Evolutionary conservation across 306 rosid species (phyloP).

Genomic region (Inga laurina): DNA sequence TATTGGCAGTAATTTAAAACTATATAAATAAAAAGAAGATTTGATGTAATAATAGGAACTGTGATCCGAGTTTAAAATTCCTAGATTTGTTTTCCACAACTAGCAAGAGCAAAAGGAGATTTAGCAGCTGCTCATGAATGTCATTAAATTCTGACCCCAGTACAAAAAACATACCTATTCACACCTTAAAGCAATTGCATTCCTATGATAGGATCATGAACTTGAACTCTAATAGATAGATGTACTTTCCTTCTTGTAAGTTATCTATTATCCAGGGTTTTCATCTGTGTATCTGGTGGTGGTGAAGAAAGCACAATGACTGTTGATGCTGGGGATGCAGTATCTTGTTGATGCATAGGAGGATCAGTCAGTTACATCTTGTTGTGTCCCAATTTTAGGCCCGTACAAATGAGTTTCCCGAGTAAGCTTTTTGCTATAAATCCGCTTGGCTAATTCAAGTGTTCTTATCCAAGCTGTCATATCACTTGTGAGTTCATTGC

Average conservation of each 20-base stretch:
- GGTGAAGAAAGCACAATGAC: constrained; percentile 27
- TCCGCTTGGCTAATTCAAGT: constrained; percentile 18
- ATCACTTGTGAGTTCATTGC: constrained; percentile 1
- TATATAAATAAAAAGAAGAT: background rate
- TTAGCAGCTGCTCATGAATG: background rate
- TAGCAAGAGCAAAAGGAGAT: background rate
- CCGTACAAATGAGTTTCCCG: background rate
- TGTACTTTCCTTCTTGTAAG: background rate
- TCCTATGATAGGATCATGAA: background rate
- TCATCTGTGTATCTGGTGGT: constrained; percentile 7
- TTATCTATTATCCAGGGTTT: constrained; percentile 20
- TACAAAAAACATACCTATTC: background rate
- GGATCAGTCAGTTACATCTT: constrained; percentile 19
- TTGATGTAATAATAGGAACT: background rate
- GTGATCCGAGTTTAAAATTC: background rate
- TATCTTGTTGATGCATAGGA: constrained; percentile 7
- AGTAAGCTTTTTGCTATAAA: constrained; percentile 21
- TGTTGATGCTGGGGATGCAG: constrained; percentile 25
- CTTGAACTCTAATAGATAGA: background rate
- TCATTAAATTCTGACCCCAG: background rate
- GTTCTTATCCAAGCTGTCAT: constrained; percentile 28
- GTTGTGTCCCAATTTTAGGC: background rate
- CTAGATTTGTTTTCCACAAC: background rate
- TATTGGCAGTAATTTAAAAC: background rate
- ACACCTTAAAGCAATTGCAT: background rate